Evolutionary conservation across 2,329 filamentous ascomycete genomes (phyloP).

Genomic region (Coniochaeta prunicola): DNA sequence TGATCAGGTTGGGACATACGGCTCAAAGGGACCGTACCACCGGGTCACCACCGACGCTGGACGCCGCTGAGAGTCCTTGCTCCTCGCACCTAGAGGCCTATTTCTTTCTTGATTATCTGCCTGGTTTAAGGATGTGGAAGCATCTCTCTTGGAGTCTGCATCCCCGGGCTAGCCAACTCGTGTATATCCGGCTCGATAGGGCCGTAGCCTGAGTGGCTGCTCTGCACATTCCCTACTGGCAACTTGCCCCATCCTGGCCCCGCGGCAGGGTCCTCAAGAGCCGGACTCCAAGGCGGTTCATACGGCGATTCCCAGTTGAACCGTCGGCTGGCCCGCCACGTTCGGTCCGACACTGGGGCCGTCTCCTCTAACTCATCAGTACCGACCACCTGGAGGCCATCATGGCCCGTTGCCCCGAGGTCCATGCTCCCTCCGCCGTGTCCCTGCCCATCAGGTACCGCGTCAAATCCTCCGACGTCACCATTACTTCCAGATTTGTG

Average conservation of each 20-base stretch:
- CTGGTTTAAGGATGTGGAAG: slow-evolving; percentile 6
- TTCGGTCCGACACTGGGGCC: not conserved
- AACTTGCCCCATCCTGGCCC: not conserved
- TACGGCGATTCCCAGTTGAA: slow-evolving; percentile 19
- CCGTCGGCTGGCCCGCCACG: not conserved
- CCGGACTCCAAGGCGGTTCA: slow-evolving; percentile 9
- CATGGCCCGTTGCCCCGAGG: not conserved
- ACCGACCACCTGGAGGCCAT: not conserved
- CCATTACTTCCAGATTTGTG: slow-evolving; percentile 5
- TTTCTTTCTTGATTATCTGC: not conserved
- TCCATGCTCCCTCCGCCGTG: not conserved
- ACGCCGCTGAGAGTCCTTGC: not conserved
- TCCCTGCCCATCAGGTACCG: not conserved
- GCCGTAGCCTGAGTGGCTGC: not conserved
- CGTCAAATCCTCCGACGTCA: not conserved
- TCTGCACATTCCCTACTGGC: not conserved
- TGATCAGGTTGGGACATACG: not conserved
- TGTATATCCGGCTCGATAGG: not conserved
- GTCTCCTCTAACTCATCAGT: not conserved
- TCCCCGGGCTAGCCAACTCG: slow-evolving; percentile 3
- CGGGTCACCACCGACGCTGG: not conserved
- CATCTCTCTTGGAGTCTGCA: slow-evolving; percentile 17
- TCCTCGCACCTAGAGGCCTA: not conserved
- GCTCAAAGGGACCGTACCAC: not conserved
- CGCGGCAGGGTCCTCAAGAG: not conserved